Base-by-base conservation (phyloP, 768 basidiomycete species). In the Pleurotus eryngii region DNA sequence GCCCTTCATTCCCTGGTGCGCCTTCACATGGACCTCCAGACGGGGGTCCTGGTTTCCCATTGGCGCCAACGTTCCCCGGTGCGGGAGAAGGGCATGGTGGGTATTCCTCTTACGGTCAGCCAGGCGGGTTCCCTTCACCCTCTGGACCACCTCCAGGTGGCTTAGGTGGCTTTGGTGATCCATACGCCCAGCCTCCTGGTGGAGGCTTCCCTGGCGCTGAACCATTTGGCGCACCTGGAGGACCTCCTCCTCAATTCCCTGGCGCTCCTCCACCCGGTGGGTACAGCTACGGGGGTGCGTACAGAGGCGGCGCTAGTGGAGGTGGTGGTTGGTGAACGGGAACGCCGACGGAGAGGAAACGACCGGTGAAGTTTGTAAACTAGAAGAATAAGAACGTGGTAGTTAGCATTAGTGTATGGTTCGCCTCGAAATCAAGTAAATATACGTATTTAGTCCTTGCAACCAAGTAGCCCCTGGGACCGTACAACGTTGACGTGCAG, bases 171-270 rank as follows among this genome's bases (percentile, higher is more conserved):
- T 49, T 37, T 56, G 60, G 14, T 47, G 65, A 65, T 4, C 64
- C 64, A 15, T 66, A 62, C 27, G 55, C 61, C 59, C 71, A 62
- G 39, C 1, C 30, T 35, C 30, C 30, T 35, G 30, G 30, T 35
- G 65, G 66, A 45, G 70, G 61, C 14, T 80, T 78, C 66, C 78
- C 78, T 26, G 71, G 68, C 42, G 68, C 69, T 4, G 68, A 68
- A 42, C 64, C 64, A 15, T 72, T 70, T 58, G 68, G 68, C 15
- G 53, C 61, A 27, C 61, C 61, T 37, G 60, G 63, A n/a, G 63
- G 62, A 38, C 56, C 61, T 22, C 63, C 62, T 49, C 64, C 65
- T 20, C 49, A 57, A 45, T 64, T 65, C 55, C 64, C 64, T 17
- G 58, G 51, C 15, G 62, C 56, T 7, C 14, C 49, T 47, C 30